These are phyloP conservation scores for Chaetomiaceae sp. DNA, from an alignment of 2,329 filamentous ascomycete genomes.

Conservation along the genomic window DNA sequence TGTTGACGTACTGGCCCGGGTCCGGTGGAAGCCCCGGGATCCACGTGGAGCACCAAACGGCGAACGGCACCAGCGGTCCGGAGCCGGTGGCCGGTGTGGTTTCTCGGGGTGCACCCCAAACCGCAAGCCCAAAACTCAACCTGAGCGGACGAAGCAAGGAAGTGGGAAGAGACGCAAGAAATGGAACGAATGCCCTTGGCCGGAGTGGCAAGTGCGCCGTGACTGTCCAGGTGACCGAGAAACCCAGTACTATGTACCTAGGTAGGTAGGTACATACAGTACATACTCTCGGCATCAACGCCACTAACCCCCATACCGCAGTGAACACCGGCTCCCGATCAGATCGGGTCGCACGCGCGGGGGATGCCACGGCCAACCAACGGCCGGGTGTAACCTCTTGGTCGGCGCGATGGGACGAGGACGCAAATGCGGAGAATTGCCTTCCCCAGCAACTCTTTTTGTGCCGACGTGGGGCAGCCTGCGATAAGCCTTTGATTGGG, in stretches of 20 bases:
- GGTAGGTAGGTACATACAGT: no score
- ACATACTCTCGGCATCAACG: neutral
- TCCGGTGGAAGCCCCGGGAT: slow-evolving; percentile 7
- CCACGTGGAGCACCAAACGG: slow-evolving; percentile 15
- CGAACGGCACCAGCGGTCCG: slow-evolving; percentile 1
- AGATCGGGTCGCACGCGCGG: slow-evolving; percentile 12
- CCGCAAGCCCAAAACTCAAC: neutral
- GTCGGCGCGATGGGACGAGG: neutral
- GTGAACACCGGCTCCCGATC: slow-evolving; percentile 1
- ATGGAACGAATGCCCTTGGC: no score
- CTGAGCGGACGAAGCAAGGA: no score
- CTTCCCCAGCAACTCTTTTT: neutral
- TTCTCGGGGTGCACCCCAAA: neutral
- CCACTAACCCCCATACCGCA: neutral
- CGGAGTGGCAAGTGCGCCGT: neutral
- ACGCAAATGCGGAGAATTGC: no score
- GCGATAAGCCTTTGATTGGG: slow-evolving; percentile 18
- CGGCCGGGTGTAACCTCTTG: slow-evolving; percentile 3
- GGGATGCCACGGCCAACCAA: neutral
- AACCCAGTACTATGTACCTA: no score
- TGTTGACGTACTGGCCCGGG: neutral
- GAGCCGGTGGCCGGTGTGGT: neutral
- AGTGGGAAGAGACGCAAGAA: no score
- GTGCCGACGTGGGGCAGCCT: neutral
- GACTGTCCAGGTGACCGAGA: neutral